phyloP scores from a whole-genome alignment of 176 grass and related monocot species.

The Guadua angustifolia region DNA sequence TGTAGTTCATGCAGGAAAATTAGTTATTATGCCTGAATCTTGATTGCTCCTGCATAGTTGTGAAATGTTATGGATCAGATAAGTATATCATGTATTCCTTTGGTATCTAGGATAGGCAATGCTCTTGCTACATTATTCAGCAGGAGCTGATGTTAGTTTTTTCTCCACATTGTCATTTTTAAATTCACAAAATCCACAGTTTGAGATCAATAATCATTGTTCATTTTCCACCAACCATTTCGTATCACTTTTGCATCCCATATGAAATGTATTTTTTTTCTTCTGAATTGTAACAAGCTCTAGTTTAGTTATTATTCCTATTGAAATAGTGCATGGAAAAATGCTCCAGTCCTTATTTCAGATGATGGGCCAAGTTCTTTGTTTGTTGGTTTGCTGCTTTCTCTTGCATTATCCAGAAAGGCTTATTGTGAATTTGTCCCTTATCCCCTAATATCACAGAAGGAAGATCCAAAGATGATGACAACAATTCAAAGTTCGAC shows the following conservation, averaged over 20 bases:
- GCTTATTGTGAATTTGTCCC: neutral
- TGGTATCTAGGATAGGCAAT: neutral
- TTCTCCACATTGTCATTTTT: constrained; percentile 10
- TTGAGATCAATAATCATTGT: constrained; percentile 11
- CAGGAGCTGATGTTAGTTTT: constrained; percentile 15
- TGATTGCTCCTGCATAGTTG: constrained; percentile 30
- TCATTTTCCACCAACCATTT: constrained; percentile 4
- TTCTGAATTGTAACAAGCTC: constrained; percentile 32
- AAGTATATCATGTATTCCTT: constrained; percentile 21
- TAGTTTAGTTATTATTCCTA: constrained; percentile 31
- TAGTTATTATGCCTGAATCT: neutral
- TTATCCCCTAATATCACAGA: constrained; percentile 44
- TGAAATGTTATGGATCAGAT: neutral
- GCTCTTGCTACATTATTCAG: constrained; percentile 9
- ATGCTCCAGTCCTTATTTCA: constrained; percentile 25
- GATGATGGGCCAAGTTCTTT: neutral
- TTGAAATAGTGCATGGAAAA: constrained; percentile 26
- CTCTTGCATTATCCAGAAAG: constrained; percentile 26
- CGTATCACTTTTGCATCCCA: constrained; percentile 21
- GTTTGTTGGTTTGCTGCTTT: constrained; percentile 37
- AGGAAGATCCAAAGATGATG: constrained; percentile 54
- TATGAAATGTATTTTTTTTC: neutral
- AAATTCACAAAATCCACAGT: neutral
- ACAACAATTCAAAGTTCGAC: constrained; percentile 65
- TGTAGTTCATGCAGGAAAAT: constrained; percentile 12